Percentiles rank a stretch among this genome's conserved stretches.
Conservation (phyloP, 2,329 filamentous ascomycete genomes). For the Pseudogymnoascus pannorum region DNA sequence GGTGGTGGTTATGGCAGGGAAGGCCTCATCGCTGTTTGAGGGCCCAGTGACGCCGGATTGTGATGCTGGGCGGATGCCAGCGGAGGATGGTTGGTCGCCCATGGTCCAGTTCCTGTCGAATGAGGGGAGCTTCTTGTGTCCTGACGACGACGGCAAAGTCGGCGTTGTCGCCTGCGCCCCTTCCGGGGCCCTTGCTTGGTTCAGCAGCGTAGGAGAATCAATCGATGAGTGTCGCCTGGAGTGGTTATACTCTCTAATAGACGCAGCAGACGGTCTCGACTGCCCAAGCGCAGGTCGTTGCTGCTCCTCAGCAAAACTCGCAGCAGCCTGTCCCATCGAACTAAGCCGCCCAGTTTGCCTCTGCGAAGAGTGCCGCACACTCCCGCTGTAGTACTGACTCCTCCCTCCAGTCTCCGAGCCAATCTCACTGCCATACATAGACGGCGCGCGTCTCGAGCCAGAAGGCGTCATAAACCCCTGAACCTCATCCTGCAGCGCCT, state of each 20-base stretch:
- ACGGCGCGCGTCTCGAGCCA: slow-evolving; percentile 44
- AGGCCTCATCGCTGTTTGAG: slow-evolving; percentile 21
- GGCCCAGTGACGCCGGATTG: slow-evolving; percentile 19
- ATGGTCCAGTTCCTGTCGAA: slow-evolving; percentile 67
- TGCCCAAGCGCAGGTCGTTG: slow-evolving; percentile 33
- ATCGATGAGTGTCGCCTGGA: slow-evolving; percentile 83
- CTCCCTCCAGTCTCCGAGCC: slow-evolving; percentile 48
- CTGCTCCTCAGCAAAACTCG: background rate
- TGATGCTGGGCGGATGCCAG: slow-evolving; percentile 24
- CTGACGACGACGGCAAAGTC: slow-evolving; percentile 19
- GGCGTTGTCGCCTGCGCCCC: background rate
- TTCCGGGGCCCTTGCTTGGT: slow-evolving; percentile 30
- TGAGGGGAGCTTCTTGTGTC: slow-evolving; percentile 59
- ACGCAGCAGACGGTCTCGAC: slow-evolving; percentile 69
- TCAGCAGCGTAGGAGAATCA: slow-evolving; percentile 45
- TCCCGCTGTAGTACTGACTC: slow-evolving; percentile 35
- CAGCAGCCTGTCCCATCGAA: background rate
- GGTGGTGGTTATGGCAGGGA: slow-evolving; percentile 19
- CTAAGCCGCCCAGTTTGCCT: background rate
- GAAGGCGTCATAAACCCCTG: slow-evolving; percentile 40
- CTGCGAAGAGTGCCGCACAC: background rate
- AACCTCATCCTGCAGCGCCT: slow-evolving; percentile 81
- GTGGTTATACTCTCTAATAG: slow-evolving; percentile 74
- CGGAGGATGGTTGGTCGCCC: slow-evolving; percentile 30
- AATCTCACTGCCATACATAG: slow-evolving; percentile 50